Evolutionary conservation across 1,284 basidiomycete species (phyloP), one percentile per base, ranked within the genome.

Genomic region (Ceratobasidium sp.): DNA sequence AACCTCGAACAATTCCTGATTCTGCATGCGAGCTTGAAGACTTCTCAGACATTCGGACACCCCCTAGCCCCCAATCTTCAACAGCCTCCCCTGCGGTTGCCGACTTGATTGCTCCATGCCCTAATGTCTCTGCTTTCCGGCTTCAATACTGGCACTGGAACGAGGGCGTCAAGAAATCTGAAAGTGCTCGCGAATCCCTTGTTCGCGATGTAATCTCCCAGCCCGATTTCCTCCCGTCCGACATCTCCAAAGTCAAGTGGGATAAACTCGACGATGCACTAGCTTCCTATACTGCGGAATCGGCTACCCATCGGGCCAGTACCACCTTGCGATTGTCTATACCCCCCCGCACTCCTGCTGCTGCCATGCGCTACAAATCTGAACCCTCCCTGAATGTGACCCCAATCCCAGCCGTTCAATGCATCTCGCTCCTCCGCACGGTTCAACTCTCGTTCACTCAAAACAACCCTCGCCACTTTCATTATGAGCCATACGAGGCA

Each of bases 401-500:
- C 1, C 38, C 33, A 8, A 44, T 73, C n/a, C 44, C 20, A 5
- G 23, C 27, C 30, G 41, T 27, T 30, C 35, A 33, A 41, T 62
- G 23, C 23, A 16, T 20, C 46, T 46, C n/a, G 2, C 55, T 73
- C 12, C 23, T 41, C 8, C 3, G 23, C 20, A 50, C 46, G 1
- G 20, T 73, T 16, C 33, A 35, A 4, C 6, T 10, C 16, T 16
- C 27, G 23, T 62, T 73, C 41, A 20, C 55, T 4, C n/a, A 46
- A 14, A 73, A 62, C 44, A 50, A 73, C 57, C 55, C 35, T 12
- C 55, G 44, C 3, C 60, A 18, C n/a, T 60, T 73, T 46, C 70
- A 73, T 50, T 73, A 73, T n/a, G 57, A 30, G 55, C 70, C 70
- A 3, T 73, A 60, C 46, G 27, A 60, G 27, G 38, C 70, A 20